Evolutionary conservation across 2,329 filamentous ascomycete genomes (phyloP).

Genomic region (Exophiala mesophila): DNA sequence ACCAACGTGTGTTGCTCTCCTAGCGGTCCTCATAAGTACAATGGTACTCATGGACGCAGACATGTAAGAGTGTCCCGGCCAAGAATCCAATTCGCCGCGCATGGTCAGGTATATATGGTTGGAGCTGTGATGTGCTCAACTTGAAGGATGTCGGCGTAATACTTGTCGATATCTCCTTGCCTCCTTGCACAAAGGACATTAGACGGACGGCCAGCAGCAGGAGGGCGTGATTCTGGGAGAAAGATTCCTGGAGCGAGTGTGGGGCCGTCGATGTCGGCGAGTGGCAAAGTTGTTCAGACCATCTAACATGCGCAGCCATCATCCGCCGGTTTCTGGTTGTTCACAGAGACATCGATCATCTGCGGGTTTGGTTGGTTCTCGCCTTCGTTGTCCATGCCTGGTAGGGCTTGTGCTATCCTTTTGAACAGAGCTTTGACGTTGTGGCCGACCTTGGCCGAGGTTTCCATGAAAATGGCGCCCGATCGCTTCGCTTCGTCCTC

Average conservation of each 20-base stretch:
- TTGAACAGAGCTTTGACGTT: constrained; percentile 98
- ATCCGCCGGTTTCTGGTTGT: constrained; percentile 24
- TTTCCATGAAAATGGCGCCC: constrained; percentile 98
- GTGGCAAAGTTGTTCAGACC: no score
- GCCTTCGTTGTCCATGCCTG: constrained; percentile 92
- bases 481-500: constrained; percentile 98
- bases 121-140: no score
- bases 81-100: constrained; percentile 1
- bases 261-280: no score
- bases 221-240: no score
- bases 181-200: no score
- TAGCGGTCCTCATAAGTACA: neutral
- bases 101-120: neutral
- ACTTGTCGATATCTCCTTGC: no score
- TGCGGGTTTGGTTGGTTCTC: constrained; percentile 38
- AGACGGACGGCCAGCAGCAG: no score
- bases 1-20: neutral
- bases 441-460: constrained; percentile 93
- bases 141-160: no score
- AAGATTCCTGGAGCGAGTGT: no score
- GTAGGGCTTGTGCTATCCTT: constrained; percentile 94
- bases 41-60: neutral
- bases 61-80: neutral
- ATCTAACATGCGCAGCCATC: constrained; percentile 27
- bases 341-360: constrained; percentile 27